Evolutionary conservation across 352 stramenopile genomes (phyloP), one percentile per base, ranked within the genome.

Genomic region (Phytophthora cactorum): DNA sequence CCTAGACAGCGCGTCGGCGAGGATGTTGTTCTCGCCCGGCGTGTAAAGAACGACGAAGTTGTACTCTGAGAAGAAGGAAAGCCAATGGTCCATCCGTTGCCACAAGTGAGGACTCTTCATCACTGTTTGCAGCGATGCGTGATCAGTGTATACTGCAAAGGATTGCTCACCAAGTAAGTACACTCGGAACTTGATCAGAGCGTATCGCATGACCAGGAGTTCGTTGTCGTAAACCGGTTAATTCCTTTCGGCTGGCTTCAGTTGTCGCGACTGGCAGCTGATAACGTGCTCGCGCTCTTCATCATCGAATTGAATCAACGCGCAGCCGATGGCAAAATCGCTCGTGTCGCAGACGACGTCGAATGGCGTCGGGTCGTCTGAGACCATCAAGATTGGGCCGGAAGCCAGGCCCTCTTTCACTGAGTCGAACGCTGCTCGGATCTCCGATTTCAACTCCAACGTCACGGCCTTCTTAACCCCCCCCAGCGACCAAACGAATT

Each of bases 311-410:
- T 47, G 38, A 25, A 54, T 61, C 34, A 55, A 56, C 1, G 41
- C 14, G 5, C 56, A 72, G 1, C 56, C 45, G 4, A 76, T 76
- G 17, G 39, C 66, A 25, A 50, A 64, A 9, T 66, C n/a, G 28
- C 59, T 59, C 32, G 58, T 12, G 65, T 68, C 54, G 22, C 64
- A 77, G 0, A 70, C 66, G 2, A 74, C 66, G 27, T 56, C 43
- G 27, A 76, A 73, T 8, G 49, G 5, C 28, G 57, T 66, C 0
- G 25, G 11, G 11, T 55, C n/a, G 17, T 73, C 59, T 4, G 52
- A 8, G 8, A 60, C 17, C 5, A 51, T 53, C 10, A 70, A 11
- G 11, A 1, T 54, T 15, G 3, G 68, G 1, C 12, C 22, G 2
- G 38, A 60, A 0, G 14, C 2, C 14, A 60, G 7, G 17, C 10